Percentiles rank a stretch among this genome's conserved stretches.
Conservation (phyloP, 805 yeast genomes). For the Wickerhamomyces ciferrii region DNA sequence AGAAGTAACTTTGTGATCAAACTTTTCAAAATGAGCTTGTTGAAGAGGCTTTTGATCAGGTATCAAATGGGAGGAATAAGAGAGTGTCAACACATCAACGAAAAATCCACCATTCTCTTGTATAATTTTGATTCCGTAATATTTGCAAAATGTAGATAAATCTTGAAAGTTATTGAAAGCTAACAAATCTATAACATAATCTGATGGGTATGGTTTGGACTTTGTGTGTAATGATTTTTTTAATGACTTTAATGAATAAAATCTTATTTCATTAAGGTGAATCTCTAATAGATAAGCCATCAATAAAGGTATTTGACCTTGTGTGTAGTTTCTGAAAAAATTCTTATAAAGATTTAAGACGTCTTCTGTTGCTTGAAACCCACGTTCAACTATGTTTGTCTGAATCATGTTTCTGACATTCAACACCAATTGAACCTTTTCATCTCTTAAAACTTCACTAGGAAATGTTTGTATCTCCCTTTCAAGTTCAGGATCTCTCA, state of each 20-base stretch:
- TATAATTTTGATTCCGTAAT: constrained; percentile 51
- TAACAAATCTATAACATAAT: constrained; percentile 41
- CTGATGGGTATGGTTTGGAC: constrained; percentile 57
- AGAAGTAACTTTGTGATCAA: constrained; percentile 32
- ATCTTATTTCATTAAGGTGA: constrained; percentile 74
- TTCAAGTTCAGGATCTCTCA: constrained; percentile 82
- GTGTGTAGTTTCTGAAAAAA: constrained; percentile 58
- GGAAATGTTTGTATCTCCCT: constrained; percentile 72
- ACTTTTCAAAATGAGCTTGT: constrained; percentile 39
- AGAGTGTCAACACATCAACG: constrained; percentile 39
- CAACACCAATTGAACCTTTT: constrained; percentile 64
- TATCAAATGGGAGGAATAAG: constrained; percentile 28
- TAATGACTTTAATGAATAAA: constrained; percentile 65
- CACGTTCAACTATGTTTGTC: constrained; percentile 52
- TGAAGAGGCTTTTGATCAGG: constrained; percentile 36
- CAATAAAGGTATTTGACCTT: constrained; percentile 54
- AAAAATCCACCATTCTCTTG: constrained; percentile 26
- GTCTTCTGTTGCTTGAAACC: constrained; percentile 47
- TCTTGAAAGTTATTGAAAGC: constrained; percentile 64
- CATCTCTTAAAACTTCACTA: constrained; percentile 41
- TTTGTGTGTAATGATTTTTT: constrained; percentile 62
- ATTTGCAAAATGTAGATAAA: constrained; percentile 48
- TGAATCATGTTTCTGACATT: constrained; percentile 61
- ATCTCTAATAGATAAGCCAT: constrained; percentile 73
- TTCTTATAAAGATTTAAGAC: constrained; percentile 50